Percentiles rank a stretch among this genome's conserved stretches.
These are phyloP conservation scores for Solanum paucissectum DNA, from an alignment of 257 asterid species.

Conservation along the genomic window DNA sequence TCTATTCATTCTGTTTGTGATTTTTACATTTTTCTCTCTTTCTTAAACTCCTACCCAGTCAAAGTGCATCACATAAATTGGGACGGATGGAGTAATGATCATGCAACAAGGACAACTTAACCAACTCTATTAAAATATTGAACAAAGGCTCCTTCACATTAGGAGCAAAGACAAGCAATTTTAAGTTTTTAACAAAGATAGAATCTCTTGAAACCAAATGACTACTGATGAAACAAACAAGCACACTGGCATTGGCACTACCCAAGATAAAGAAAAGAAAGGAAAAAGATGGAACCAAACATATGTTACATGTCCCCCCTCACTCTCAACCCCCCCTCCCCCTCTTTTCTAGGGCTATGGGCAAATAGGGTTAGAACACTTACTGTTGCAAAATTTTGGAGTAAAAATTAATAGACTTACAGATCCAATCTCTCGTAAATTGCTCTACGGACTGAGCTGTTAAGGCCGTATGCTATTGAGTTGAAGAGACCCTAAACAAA, in stretches of 20 bases:
- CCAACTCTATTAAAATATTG: not conserved
- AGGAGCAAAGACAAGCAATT: not conserved
- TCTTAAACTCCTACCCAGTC: not conserved
- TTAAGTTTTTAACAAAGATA: not conserved
- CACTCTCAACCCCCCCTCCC: not conserved
- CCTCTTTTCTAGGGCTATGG: not conserved
- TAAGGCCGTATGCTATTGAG: slow-evolving; percentile 92
- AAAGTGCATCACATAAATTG: not conserved
- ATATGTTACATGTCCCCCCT: not conserved
- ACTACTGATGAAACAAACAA: not conserved
- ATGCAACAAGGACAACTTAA: not conserved
- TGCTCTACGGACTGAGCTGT: slow-evolving; percentile 88
- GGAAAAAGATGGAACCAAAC: not conserved
- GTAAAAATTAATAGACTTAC: slow-evolving; percentile 35
- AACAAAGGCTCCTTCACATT: not conserved
- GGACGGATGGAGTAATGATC: not conserved
- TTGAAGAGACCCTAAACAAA: slow-evolving; percentile 78
- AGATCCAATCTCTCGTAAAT: slow-evolving; percentile 76
- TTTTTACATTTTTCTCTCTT: not conserved
- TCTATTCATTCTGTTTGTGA: not conserved
- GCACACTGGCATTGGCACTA: not conserved
- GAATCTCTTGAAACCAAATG: not conserved
- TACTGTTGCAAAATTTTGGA: not conserved
- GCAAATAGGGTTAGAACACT: not conserved
- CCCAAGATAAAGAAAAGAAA: not conserved